Conservation (phyloP, 2,329 filamentous ascomycete genomes). For the Sarocladiaceae sp. region DNA sequence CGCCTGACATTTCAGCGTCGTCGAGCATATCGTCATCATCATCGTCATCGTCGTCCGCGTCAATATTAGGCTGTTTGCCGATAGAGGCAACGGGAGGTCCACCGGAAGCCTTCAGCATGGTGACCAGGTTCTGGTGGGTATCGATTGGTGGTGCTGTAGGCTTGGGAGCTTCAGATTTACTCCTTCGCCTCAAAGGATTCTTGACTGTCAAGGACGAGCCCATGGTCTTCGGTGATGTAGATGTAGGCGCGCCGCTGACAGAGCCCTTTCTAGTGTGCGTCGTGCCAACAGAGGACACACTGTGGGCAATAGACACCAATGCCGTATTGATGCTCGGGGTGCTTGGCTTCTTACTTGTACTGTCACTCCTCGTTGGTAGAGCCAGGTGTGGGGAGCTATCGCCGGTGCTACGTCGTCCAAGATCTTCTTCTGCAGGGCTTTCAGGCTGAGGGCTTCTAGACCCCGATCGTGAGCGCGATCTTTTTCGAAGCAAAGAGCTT, state of each 20-base stretch:
- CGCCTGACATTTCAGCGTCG: constrained; percentile 55
- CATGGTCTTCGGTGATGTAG: constrained; percentile 48
- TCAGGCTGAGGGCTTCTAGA: constrained; percentile 3
- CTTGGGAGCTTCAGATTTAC: constrained; percentile 47
- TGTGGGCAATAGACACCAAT: constrained; percentile 47
- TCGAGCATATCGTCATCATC: constrained; percentile 51
- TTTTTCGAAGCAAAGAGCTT: constrained; percentile 37
- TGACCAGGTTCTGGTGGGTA: constrained; percentile 39
- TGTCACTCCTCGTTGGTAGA: constrained; percentile 43
- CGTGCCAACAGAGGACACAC: constrained; percentile 49
- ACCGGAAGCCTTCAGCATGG: constrained; percentile 45
- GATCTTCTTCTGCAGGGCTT: constrained; percentile 2
- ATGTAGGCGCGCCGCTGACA: constrained; percentile 43
- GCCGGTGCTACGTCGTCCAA: constrained; percentile 12
- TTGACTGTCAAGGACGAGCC: constrained; percentile 32
- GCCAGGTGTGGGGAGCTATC: constrained; percentile 32
- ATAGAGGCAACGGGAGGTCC: constrained; percentile 47
- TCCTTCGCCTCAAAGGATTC: constrained; percentile 45
- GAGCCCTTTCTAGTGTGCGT: constrained; percentile 54
- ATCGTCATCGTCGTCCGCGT: constrained; percentile 50
- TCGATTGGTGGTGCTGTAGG: constrained; percentile 22
- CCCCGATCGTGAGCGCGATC: constrained; percentile 16
- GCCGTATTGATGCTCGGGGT: constrained; percentile 54
- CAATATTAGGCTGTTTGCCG: constrained; percentile 16
- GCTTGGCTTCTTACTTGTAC: constrained; percentile 42